Percentiles rank a stretch among this genome's conserved stretches.
Conservation (phyloP, 805 yeast genomes). For the Hemisphaericaspora nanyangensis region DNA sequence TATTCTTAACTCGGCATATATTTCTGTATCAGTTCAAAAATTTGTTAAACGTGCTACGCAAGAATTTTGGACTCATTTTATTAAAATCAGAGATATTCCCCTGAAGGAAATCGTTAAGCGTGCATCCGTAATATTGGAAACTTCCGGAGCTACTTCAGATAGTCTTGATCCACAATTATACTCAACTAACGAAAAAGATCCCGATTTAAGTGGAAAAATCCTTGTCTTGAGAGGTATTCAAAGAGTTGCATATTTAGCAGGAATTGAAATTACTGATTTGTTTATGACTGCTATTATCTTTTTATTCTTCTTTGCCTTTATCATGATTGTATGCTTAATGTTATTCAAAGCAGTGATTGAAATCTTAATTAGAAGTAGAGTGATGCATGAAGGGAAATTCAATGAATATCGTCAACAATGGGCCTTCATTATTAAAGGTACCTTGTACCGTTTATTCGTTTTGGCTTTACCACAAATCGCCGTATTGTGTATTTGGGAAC, state of each 20-base stretch:
- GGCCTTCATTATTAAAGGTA: conserved; percentile 83
- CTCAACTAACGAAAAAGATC: conserved; percentile 67
- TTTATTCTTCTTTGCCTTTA: conserved; percentile 72
- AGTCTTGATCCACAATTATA: conserved; percentile 47
- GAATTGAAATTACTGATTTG: conserved; percentile 80
- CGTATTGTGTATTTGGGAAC: conserved; percentile 84
- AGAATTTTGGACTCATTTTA: conserved; percentile 10
- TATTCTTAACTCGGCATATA: conserved; percentile 57
- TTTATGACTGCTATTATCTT: conserved; percentile 86
- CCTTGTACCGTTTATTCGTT: conserved; percentile 75
- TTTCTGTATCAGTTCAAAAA: conserved; percentile 86
- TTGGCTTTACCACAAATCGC: conserved; percentile 87
- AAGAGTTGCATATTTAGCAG: conserved; percentile 81
- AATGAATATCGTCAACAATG: conserved; percentile 77
- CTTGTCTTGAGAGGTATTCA: conserved; percentile 86
- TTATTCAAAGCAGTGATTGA: conserved; percentile 70
- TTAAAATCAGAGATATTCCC: conserved; percentile 3
- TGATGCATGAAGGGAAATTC: conserved; percentile 63
- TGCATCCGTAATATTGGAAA: conserved; percentile 31
- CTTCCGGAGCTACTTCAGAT: conserved; percentile 42
- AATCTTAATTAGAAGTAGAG: conserved; percentile 52
- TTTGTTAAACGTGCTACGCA: conserved; percentile 24
- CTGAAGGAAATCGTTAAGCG: conserved; percentile 19
- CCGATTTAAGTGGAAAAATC: conserved; percentile 59
- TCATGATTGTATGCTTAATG: conserved; percentile 50